phyloP scores from a whole-genome alignment of 805 yeast genomes.

The Starmerella apis region DNA sequence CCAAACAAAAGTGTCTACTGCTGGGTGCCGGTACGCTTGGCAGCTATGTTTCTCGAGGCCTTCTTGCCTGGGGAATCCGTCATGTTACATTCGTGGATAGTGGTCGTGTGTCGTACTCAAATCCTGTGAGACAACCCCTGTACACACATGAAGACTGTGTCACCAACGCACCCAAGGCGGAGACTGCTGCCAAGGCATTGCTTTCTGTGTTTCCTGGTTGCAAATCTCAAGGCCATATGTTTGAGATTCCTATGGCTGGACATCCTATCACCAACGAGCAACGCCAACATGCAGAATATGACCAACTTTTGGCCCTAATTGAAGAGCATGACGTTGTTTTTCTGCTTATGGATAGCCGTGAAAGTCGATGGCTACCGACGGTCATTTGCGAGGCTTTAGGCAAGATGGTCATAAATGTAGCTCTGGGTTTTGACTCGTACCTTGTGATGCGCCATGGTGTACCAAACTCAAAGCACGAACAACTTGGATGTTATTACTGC shows the following conservation, averaged over 20 bases:
- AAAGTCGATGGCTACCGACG: conserved; percentile 96
- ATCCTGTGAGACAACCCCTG: conserved; percentile 91
- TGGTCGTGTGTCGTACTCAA: conserved; percentile 79
- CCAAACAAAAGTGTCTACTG: conserved; percentile 52
- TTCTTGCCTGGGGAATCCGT: conserved; percentile 91
- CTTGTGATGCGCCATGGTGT: conserved; percentile 90
- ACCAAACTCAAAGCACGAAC: conserved; percentile 17
- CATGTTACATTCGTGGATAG: conserved; percentile 80
- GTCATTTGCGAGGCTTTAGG: conserved; percentile 55
- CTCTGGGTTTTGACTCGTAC: conserved; percentile 88
- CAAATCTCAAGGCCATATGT: conserved; percentile 45
- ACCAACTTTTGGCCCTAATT: conserved; percentile 43
- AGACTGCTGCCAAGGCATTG: conserved; percentile 62
- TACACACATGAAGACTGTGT: conserved; percentile 73
- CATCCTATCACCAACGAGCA: conserved; percentile 60
- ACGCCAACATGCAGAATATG: conserved; percentile 43
- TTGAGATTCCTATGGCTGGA: conserved; percentile 94
- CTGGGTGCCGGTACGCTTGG: conserved; percentile 98
- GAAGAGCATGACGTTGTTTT: conserved; percentile 65
- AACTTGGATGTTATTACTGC: conserved; percentile 90
- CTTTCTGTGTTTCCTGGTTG: conserved; percentile 71
- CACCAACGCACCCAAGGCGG: conserved; percentile 69
- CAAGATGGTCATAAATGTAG: conserved; percentile 80
- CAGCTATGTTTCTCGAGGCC: conserved; percentile 72
- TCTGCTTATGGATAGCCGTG: conserved; percentile 86